These are phyloP conservation scores for Breviolum minutum DNA, from an alignment of 73 alveolate species.

Conservation along the genomic window DNA sequence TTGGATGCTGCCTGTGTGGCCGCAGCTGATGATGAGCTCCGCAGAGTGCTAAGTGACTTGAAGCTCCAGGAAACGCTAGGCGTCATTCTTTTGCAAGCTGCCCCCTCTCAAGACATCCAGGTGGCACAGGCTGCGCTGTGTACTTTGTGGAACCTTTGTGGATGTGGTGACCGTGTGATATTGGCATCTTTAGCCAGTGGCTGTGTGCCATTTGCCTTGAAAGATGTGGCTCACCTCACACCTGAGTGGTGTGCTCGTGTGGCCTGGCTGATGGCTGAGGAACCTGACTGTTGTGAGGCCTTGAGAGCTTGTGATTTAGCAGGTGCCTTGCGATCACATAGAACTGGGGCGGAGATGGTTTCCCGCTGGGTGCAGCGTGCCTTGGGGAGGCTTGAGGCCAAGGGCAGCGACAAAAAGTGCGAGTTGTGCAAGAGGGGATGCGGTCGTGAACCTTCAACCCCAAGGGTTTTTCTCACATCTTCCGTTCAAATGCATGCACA, in stretches of 20 bases:
- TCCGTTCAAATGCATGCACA: too few species aligned
- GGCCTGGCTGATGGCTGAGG: constrained; percentile 72
- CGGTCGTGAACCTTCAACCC: too few species aligned
- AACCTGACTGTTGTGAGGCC: constrained; percentile 27
- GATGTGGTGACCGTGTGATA: not conserved
- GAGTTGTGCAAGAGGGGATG: too few species aligned
- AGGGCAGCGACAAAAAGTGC: not conserved
- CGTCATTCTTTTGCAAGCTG: not conserved
- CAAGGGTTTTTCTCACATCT: too few species aligned
- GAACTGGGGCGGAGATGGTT: not conserved
- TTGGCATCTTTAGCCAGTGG: not conserved
- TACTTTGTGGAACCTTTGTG: constrained; percentile 55
- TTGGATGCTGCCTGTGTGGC: constrained; percentile 53
- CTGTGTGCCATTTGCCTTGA: constrained; percentile 63
- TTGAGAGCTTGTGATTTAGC: constrained; percentile 24
- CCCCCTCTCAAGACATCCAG: not conserved
- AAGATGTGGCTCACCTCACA: not conserved
- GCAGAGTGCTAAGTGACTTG: not conserved
- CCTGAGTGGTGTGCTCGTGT: constrained; percentile 82
- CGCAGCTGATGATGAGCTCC: constrained; percentile 26
- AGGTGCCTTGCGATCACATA: not conserved
- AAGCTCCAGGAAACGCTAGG: constrained; percentile 37
- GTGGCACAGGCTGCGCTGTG: constrained; percentile 50
- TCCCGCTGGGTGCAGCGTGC: constrained; percentile 33
- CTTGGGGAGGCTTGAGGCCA: constrained; percentile 16